A percentile compares a stretch with the other conserved stretches of the same genome.
These are phyloP conservation scores for Sporothrix euskadiensis DNA, from an alignment of 2,329 filamentous ascomycete species.

Conservation along the genomic window DNA sequence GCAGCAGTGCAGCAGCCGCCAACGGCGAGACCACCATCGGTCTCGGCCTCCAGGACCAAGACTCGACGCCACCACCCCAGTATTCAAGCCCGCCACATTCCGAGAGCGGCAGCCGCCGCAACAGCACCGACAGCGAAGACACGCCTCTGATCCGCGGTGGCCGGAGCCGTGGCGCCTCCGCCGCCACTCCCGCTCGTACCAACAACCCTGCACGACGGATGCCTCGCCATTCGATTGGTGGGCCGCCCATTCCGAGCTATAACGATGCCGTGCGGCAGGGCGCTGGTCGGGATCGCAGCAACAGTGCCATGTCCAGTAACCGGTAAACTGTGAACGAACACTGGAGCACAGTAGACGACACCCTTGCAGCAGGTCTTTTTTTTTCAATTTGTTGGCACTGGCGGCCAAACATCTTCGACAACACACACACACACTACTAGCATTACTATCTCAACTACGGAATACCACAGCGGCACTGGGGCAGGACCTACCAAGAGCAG, in stretches of 20 bases:
- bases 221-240: conserved; percentile 26
- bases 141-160: conserved; percentile 54
- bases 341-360: background rate
- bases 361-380: background rate
- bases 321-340: background rate
- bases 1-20: conserved; percentile 42
- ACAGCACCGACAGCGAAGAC: conserved; percentile 59
- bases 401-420: conserved; percentile 8
- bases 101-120: conserved; percentile 56
- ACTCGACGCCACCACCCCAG: conserved; percentile 68
- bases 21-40: conserved; percentile 39
- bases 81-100: conserved; percentile 68
- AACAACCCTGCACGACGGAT: conserved; percentile 24
- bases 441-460: background rate
- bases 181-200: conserved; percentile 42
- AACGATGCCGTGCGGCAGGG: conserved; percentile 68
- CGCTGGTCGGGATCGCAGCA: conserved; percentile 49
- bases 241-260: conserved; percentile 78
- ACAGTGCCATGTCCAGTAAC: conserved; percentile 39
- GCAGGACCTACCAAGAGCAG: conserved; percentile 17
- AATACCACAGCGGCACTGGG: background rate
- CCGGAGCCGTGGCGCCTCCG: conserved; percentile 53
- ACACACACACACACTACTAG: background rate
- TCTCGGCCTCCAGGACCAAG: conserved; percentile 55
- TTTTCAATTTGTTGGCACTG: conserved; percentile 14